Conservation (phyloP, 768 basidiomycete genomes). For the Tylopilus sp. region DNA sequence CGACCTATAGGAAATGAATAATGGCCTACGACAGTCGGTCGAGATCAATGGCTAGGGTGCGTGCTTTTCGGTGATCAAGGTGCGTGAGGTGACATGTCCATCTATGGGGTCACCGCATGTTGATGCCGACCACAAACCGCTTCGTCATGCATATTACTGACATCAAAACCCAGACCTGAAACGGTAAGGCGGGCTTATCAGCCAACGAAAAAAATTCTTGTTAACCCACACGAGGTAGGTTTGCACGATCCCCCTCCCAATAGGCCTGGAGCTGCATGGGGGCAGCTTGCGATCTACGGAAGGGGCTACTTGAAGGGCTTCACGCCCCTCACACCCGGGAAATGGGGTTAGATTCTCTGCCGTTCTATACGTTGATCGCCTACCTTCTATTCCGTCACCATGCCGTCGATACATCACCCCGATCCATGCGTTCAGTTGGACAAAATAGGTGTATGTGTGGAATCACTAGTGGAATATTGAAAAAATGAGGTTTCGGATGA, state of each 20-base stretch:
- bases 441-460: background rate
- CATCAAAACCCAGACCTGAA: background rate
- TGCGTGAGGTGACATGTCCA: background rate
- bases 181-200: no score
- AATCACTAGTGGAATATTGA: background rate
- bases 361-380: background rate
- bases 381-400: slow-evolving; percentile 4
- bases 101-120: slow-evolving; percentile 1
- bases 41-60: background rate
- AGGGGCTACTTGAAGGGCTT: background rate
- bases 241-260: background rate
- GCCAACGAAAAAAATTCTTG: background rate
- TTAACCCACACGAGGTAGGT: slow-evolving; percentile 3
- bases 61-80: background rate
- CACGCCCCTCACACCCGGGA: background rate
- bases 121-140: background rate
- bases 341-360: background rate
- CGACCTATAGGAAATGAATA: background rate
- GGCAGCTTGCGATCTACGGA: slow-evolving; percentile 4
- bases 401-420: background rate
- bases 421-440: background rate
- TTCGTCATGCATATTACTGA: background rate
- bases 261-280: background rate
- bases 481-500: background rate
- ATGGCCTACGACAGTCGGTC: background rate